Conservation (phyloP, 805 yeast genomes). For the Kluyveromyces lactis region DNA sequence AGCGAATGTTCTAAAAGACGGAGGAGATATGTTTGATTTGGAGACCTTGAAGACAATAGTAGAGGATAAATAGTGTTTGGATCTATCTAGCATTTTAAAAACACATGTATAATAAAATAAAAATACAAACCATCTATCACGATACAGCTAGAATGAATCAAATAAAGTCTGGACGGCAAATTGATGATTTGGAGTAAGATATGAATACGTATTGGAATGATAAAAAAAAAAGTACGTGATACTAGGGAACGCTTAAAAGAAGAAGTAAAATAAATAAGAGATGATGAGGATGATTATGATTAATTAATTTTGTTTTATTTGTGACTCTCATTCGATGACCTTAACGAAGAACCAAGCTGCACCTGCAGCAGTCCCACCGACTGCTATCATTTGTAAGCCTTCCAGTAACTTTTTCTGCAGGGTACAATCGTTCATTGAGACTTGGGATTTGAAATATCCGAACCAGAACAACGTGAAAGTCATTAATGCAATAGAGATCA, state of each 20-base stretch:
- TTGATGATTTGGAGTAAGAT: too few relatives aligned
- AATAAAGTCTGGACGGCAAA: too few relatives aligned
- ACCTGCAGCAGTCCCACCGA: conserved; percentile 96
- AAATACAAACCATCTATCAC: too few relatives aligned
- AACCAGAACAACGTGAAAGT: conserved; percentile 74
- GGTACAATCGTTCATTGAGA: conserved; percentile 77
- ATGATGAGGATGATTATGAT: neutral
- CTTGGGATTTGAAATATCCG: conserved; percentile 77
- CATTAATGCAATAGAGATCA: conserved; percentile 74
- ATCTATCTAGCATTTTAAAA: too few relatives aligned
- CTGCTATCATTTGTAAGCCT: conserved; percentile 87
- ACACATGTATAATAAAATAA: too few relatives aligned
- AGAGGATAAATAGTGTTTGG: conserved; percentile 17
- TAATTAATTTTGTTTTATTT: neutral
- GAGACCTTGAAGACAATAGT: conserved; percentile 35
- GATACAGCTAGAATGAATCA: too few relatives aligned
- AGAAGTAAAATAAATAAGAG: neutral
- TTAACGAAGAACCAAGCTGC: conserved; percentile 92
- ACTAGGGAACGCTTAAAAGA: too few relatives aligned
- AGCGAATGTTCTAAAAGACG: conserved; percentile 51
- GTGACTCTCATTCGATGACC: conserved; percentile 41
- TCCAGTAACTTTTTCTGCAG: conserved; percentile 52
- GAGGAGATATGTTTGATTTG: conserved; percentile 50
- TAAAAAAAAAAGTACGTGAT: too few relatives aligned
- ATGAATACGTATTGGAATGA: too few relatives aligned